Evolutionary conservation across 2,329 filamentous ascomycete species (phyloP), one percentile per base, ranked within the genome.

Genomic region (Fusarium sp.): DNA sequence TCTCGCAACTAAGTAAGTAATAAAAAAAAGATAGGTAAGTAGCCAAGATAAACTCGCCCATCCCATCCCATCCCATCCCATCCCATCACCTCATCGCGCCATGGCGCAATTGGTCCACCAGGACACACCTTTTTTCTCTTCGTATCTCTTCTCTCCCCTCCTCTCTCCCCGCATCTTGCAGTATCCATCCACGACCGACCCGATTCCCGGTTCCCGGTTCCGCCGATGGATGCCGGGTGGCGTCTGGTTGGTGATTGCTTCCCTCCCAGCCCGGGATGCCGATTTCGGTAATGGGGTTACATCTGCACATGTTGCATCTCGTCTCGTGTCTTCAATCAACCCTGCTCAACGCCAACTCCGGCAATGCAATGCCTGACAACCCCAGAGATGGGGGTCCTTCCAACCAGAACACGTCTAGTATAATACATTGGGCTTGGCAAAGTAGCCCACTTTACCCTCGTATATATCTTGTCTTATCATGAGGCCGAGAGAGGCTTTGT

Each of bases 401-500:
- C 40, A 69, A 72, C 65, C 57, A 74, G 69, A 74, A 40, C 40
- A 40, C 37, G 72, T 74, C 69, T 67, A 72, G 65, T 72, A 60
- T 66, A 72, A 74, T 74, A 72, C 72, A 70, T 31, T 69, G 45
- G 59, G n/a, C 54, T 60, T 70, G 24, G 56, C 62, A 42, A 45
- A 0, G 57, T 64, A 61, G 54, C 70, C 64, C 58, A 50, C 56
- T 61, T 67, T 60, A 34, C 40, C 50, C 59, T 73, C 63, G 66
- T 67, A 66, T 74, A 72, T 35, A 61, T 75, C 65, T 47, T 20
- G 2, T 69, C 65, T 68, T 67, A 60, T 77, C 64, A 77, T 60
- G 68, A 76, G 35, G 73, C 72, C 16, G 79, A 77, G 50, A 85
- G 74, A 16, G 89, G 87, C 80, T 89, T 92, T 69, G 88, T 84